Evolutionary conservation across 2,329 filamentous ascomycete genomes (phyloP), one percentile per base, ranked within the genome.

Genomic region (Diaporthe citriasiana): DNA sequence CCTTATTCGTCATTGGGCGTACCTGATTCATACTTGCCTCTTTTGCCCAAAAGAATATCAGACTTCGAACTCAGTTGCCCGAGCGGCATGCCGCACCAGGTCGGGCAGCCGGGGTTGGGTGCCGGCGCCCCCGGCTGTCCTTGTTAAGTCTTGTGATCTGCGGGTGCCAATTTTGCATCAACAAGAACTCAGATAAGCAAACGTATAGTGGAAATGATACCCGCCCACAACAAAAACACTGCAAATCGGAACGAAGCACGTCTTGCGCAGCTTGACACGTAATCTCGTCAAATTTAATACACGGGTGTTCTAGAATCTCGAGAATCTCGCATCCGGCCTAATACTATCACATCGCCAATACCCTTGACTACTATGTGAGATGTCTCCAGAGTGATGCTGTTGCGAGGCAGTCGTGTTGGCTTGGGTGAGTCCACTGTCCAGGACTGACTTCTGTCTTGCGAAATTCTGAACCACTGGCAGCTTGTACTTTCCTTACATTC

Each of bases 141-240:
- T 53, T 27, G 7, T n/a, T 40, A 27, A 17, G 25, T 40, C 47
- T 53, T 15, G 9, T 40, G 45, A 53, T 33, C 63, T n/a, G 17
- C 47, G 47, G 63, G 40, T 27, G 33, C 15, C 47, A 68, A 68
- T 68, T 68, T 68, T 53, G 63, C 63, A 30, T 53, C 47, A 68
- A 68, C 53, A 53, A 68, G 47, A 40, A 25, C 22, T 10, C 63
- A 51, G 45, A 38, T 66, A 51, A 66, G 33, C 45, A 38, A 12
- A 25, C 33, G 51, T 13, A 51, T 13, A 66, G n/a, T 38, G 45
- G 12, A 50, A 25, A 12, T 15, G 42, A 35, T 22, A 65, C 19
- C 27, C 40, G 19, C 12, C 27, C 1, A 4, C n/a, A n/a, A n/a
- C n/a, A 33, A 5, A 6, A 8, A 50, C 22, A 13, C 17, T 22